Conservation (phyloP, 208 protist species). For the Porcisia hertigi region DNA sequence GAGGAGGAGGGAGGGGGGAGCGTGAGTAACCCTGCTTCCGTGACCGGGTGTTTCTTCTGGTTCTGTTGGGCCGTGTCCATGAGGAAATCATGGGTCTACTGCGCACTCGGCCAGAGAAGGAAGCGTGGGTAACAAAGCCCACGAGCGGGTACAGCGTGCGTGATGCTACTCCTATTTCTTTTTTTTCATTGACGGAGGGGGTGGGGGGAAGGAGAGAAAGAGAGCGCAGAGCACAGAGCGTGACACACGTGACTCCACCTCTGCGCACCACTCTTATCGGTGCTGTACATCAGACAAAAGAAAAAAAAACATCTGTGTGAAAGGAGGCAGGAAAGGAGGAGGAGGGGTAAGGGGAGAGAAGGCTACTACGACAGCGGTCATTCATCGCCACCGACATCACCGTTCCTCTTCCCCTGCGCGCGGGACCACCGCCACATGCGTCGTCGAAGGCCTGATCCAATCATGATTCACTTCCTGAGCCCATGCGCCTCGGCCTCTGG, state of each 20-base stretch:
- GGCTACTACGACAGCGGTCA: not conserved
- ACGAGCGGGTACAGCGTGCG: not conserved
- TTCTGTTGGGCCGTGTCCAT: not conserved
- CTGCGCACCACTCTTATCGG: not conserved
- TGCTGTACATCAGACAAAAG: not conserved
- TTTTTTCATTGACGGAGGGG: not conserved
- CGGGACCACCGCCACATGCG: not conserved
- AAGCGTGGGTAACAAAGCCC: not conserved
- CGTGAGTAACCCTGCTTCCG: not conserved
- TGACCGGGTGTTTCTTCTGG: not conserved
- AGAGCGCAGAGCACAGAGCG: not conserved
- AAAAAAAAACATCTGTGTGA: not conserved
- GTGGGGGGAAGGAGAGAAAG: not conserved
- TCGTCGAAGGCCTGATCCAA: not conserved
- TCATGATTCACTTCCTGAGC: not conserved
- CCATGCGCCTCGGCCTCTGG: not conserved
- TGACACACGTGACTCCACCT: not conserved
- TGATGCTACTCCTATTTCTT: not conserved
- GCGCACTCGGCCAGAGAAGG: not conserved
- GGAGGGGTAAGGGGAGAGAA: not conserved
- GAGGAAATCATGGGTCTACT: not conserved
- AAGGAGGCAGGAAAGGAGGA: not conserved
- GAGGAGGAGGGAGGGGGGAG: not conserved
- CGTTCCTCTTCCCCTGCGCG: not conserved
- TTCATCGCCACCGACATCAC: not conserved